Base-by-base conservation (phyloP, 2,329 filamentous ascomycete species). In the Beauveria rudraprayagi region DNA sequence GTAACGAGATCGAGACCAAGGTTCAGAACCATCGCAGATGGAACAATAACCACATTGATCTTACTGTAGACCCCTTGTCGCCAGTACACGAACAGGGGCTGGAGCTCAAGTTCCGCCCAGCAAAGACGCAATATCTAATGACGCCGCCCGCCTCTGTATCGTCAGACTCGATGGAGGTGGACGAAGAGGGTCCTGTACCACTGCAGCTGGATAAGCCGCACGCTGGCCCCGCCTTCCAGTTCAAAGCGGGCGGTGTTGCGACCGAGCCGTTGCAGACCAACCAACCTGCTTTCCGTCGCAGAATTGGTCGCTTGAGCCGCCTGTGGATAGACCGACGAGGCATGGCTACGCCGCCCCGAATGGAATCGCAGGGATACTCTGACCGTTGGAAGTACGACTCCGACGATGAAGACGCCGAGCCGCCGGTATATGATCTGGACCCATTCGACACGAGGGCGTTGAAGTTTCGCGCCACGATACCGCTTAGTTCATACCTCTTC, bases 1-100 rank as follows among this genome's bases (percentile, higher is more conserved):
- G 88, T 64, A 81, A 82, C 65, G 91, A 95, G 69, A 91, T 97
- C 71, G 90, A 95, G 73, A 85, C 85, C 67, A 93, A 95, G 75
- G 86, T 95, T 60, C 83, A 88, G 68, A 93, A 94, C 75, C 93
- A 97, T 76, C 85, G 89, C 67, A 87, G 89, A 72, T 97, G 93
- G 92, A 97, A 97, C 75, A 83, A 90, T 68, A 89, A 90, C 70
- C 92, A 91, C 78, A 84, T 95, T 68, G 92, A 97, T 76, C 82
- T 92, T 71, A 97, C 93, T 64, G 86, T 88, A 77, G 87, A 88
- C 66, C 92, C 93, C 56, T 83, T 97, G 66, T 91, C 90, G 56
- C 92, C 92, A 24, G 85, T 90, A 48, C 80, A 84, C 69, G 88
- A 91, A 62, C 80, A 83, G 66, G 79, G 77, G 47, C 78, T 79